These are phyloP conservation scores for Periconia macrospinosa DNA, from an alignment of 2,329 filamentous ascomycete species.

Conservation along the genomic window DNA sequence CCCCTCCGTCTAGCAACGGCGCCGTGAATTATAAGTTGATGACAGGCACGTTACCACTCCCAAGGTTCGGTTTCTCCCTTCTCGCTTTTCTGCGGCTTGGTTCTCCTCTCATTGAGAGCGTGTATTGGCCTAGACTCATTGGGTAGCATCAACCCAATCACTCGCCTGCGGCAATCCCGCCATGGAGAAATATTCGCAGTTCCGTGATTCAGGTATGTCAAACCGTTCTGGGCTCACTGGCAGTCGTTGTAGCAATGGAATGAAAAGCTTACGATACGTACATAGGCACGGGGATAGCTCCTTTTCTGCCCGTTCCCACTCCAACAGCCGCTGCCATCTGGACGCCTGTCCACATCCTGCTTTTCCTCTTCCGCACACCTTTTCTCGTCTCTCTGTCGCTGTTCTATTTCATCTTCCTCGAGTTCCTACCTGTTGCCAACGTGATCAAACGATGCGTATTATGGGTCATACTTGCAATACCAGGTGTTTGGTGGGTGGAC, in stretches of 20 bases:
- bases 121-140: background rate
- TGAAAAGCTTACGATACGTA: conserved; percentile 13
- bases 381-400: conserved; percentile 69
- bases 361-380: conserved; percentile 81
- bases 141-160: background rate
- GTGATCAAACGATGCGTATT: conserved; percentile 78
- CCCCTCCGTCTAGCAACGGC: background rate
- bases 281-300: conserved; percentile 89
- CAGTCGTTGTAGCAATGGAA: background rate
- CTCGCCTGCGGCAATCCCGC: background rate
- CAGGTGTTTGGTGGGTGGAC: conserved; percentile 97
- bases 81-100: background rate
- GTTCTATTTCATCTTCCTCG: conserved; percentile 78
- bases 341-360: conserved; percentile 65
- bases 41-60: background rate
- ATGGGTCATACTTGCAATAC: conserved; percentile 84
- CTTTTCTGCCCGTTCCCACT: conserved; percentile 82
- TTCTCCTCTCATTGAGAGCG: background rate
- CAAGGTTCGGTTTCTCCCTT: background rate
- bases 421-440: conserved; percentile 74
- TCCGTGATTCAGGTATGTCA: conserved; percentile 76
- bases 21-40: background rate
- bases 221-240: background rate
- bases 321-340: conserved; percentile 63
- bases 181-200: conserved; percentile 97